Evolutionary conservation across 2,329 filamentous ascomycete genomes (phyloP).

Genomic region (Cylindrodendrum hubeiense): DNA sequence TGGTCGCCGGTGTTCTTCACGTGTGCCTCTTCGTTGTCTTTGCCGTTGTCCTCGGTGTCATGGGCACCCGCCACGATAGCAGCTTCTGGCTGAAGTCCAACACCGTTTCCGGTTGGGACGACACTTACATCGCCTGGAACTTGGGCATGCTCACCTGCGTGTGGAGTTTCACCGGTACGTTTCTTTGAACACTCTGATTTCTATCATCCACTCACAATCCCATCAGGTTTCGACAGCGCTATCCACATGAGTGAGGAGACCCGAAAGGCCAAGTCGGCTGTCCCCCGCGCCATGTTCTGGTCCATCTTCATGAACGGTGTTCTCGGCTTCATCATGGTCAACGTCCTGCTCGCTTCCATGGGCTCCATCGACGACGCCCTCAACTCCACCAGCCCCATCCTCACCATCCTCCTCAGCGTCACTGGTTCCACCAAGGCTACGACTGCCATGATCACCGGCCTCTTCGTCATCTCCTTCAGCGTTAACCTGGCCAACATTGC

Average conservation of each 20-base stretch:
- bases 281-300: slow-evolving; percentile 44
- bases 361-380: slow-evolving; percentile 42
- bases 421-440: slow-evolving; percentile 37
- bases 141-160: slow-evolving; percentile 42
- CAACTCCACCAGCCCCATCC: slow-evolving; percentile 36
- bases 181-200: rapidly evolving
- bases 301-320: slow-evolving; percentile 45
- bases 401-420: slow-evolving; percentile 35
- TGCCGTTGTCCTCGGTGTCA: slow-evolving; percentile 39
- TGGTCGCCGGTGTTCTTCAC: slow-evolving; percentile 40
- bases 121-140: slow-evolving; percentile 41
- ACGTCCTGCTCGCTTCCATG: slow-evolving; percentile 42
- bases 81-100: slow-evolving; percentile 39
- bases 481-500: slow-evolving; percentile 42
- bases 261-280: slow-evolving; percentile 41
- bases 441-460: slow-evolving; percentile 40
- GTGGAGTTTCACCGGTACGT: slow-evolving; percentile 42
- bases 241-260: slow-evolving; percentile 44
- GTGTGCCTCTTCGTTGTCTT: slow-evolving; percentile 41
- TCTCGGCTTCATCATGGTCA: slow-evolving; percentile 44
- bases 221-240: slow-evolving; percentile 39
- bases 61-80: slow-evolving; percentile 36
- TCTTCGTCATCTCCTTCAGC: slow-evolving; percentile 42
- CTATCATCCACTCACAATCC: not conserved
- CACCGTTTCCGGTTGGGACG: slow-evolving; percentile 39